Evolutionary conservation across 306 rosid genomes (phyloP).

Genomic region (Pueraria montana): DNA sequence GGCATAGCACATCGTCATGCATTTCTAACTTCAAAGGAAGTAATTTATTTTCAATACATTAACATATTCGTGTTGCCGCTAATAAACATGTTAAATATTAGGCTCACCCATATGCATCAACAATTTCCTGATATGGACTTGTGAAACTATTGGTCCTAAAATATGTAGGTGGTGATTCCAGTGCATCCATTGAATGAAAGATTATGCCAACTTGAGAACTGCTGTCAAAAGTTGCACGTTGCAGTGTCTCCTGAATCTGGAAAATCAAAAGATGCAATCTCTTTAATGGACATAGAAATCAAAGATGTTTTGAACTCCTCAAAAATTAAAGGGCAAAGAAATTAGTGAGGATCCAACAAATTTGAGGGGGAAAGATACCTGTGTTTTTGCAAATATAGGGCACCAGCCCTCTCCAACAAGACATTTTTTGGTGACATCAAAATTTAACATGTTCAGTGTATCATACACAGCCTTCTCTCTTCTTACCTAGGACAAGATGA

Average conservation of each 20-base stretch:
- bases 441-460: constrained; percentile 83
- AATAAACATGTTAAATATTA: constrained; percentile 38
- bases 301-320: background rate
- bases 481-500: constrained; percentile 68
- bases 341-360: constrained; percentile 14
- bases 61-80: constrained; percentile 8
- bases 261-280: constrained; percentile 33
- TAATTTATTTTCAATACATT: constrained; percentile 11
- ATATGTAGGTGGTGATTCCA: constrained; percentile 90
- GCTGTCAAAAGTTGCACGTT: constrained; percentile 92
- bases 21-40: constrained; percentile 24
- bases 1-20: background rate
- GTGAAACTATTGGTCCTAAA: constrained; percentile 84
- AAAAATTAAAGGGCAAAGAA: background rate
- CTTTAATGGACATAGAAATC: constrained; percentile 10
- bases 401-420: constrained; percentile 98
- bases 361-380: constrained; percentile 56
- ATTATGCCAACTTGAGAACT: constrained; percentile 90
- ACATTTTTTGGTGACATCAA: constrained; percentile 93
- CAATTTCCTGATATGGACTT: constrained; percentile 87
- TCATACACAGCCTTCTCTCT: constrained; percentile 94
- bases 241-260: constrained; percentile 89
- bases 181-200: constrained; percentile 81
- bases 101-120: constrained; percentile 95
- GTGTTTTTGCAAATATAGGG: constrained; percentile 76